Evolutionary conservation across 2,329 filamentous ascomycete genomes (phyloP), one percentile per base, ranked within the genome.

Genomic region (Talaromyces islandicus): DNA sequence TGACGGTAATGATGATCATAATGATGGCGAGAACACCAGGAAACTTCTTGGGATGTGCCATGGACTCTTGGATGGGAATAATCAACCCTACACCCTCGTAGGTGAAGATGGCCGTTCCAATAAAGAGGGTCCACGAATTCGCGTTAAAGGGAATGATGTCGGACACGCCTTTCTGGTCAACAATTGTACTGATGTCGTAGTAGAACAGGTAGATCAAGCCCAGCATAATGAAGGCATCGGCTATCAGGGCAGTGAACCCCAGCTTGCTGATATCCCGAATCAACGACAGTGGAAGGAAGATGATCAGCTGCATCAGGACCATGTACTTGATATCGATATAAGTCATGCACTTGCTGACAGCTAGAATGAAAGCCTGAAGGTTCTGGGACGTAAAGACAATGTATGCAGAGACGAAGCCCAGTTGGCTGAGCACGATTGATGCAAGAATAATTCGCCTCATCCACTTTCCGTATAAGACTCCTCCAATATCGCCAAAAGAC

Each of bases 401-500:
- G 73, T 97, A 97, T 17, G 93, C 92, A 1, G 91, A 89, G 17
- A 96, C 91, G 72, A 97, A 97, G 7, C 94, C 93, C 63, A 97
- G 86, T 76, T 99, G 94, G 69, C 92, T 96, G 70, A 97, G 84
- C 59, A 99, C 93, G 65, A 99, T 95, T 5, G 94, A 97, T 25
- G 83, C 82, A 62, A 99, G 85, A 71, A 99, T 97, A 68, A 95
- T 78, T 62, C 84, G 87, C 62, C 92, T 86, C 88, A 99, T 90
- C 83, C 89, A 92, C 65, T 88, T 89, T 63, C 94, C 94, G 72
- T 94, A 99, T 17, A 99, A 82, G 53, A 91, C 87, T 54, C 91
- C 92, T 57, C 95, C 94, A 77, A 99, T 96, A 70, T 97, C 94
- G 74, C 94, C 94, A 77, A 97, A 99, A 0, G 94, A 97, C n/a